These are phyloP conservation scores for Colletotrichum tofieldiae DNA, from an alignment of 2,329 filamentous ascomycete species.

Conservation along the genomic window DNA sequence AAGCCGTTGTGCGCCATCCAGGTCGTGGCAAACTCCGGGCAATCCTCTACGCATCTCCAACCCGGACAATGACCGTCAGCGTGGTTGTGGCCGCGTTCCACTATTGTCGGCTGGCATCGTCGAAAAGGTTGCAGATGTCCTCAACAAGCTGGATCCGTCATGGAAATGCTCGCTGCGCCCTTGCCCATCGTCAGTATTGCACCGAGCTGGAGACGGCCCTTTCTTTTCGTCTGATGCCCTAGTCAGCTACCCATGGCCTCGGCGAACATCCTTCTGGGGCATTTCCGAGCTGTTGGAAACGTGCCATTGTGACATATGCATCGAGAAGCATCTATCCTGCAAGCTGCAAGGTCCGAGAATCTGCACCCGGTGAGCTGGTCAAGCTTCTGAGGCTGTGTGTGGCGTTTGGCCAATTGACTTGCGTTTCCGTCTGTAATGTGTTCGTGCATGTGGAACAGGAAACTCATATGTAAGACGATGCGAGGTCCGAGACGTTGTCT, in stretches of 20 bases:
- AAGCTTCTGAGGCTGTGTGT: background rate
- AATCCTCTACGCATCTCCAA: too few species aligned
- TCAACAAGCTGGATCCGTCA: background rate
- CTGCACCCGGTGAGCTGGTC: background rate
- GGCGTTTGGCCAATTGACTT: background rate
- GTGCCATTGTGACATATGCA: background rate
- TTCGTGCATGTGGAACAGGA: background rate
- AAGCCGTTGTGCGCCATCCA: background rate
- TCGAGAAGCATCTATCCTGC: background rate
- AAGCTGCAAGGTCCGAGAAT: background rate
- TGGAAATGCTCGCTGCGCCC: background rate
- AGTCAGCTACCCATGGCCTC: background rate
- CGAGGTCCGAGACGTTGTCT: background rate
- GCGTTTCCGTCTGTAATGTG: background rate
- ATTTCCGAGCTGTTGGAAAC: slow-evolving; percentile 4
- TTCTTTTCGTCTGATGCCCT: background rate
- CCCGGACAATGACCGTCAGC: background rate
- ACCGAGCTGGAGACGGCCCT: background rate
- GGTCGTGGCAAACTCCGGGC: background rate
- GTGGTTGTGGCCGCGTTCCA: background rate
- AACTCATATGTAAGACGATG: background rate
- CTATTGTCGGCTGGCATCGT: background rate
- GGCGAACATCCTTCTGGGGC: background rate
- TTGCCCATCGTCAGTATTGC: background rate
- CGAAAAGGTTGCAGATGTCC: background rate